Evolutionary conservation across 179 eudicot genomes (phyloP).

Genomic region (Beta lomatogona): DNA sequence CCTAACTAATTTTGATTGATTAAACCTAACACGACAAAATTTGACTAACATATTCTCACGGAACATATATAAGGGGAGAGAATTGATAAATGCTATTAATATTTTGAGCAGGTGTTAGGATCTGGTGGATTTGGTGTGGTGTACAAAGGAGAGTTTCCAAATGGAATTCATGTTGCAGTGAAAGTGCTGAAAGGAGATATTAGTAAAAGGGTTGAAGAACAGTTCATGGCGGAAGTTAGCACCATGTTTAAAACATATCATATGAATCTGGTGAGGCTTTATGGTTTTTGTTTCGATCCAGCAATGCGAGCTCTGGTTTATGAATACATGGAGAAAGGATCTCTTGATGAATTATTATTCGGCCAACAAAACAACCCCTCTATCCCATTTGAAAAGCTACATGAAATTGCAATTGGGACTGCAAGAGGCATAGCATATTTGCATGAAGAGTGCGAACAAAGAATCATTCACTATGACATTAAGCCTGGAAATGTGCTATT

Average conservation of each 20-base stretch:
- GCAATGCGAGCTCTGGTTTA: slow-evolving; percentile 51
- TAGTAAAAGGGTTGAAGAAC: slow-evolving; percentile 42
- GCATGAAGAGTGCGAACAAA: slow-evolving; percentile 60
- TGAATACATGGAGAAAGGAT: slow-evolving; percentile 62
- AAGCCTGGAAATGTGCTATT: slow-evolving; percentile 59
- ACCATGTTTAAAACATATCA: slow-evolving; percentile 61
- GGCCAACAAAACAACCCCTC: not conserved
- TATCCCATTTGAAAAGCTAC: slow-evolving; percentile 35
- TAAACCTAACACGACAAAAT: too few species aligned
- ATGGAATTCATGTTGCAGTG: slow-evolving; percentile 40
- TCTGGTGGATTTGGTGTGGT: slow-evolving; percentile 51
- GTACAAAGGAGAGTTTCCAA: slow-evolving; percentile 45
- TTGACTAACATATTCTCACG: not conserved
- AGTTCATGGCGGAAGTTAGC: slow-evolving; percentile 67
- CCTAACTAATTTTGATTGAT: too few species aligned
- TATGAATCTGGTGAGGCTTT: slow-evolving; percentile 53
- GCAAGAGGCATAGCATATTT: slow-evolving; percentile 60
- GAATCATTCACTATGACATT: slow-evolving; percentile 66
- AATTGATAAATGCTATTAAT: not conserved
- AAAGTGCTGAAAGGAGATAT: slow-evolving; percentile 43
- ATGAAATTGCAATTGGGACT: slow-evolving; percentile 53
- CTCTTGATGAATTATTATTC: slow-evolving; percentile 40
- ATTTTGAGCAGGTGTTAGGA: slow-evolving; percentile 26
- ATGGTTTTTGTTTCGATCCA: slow-evolving; percentile 54
- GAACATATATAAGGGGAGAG: not conserved